These are phyloP conservation scores for Phoma herbarum DNA, from an alignment of 2,329 filamentous ascomycete species.

Conservation along the genomic window DNA sequence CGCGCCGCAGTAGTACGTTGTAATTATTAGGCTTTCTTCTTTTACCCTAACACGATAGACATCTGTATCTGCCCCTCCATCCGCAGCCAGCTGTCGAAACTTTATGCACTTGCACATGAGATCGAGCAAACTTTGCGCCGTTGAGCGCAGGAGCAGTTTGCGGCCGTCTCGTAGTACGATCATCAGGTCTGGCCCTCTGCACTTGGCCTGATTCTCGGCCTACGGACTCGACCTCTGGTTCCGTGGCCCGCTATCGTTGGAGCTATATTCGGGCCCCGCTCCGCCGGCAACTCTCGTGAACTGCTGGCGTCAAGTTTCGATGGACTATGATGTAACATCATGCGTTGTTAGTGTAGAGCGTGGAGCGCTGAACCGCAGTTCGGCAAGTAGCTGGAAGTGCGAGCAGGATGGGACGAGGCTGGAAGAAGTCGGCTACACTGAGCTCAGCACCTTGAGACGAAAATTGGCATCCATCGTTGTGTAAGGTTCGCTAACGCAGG, in stretches of 20 bases:
- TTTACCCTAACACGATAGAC: not conserved
- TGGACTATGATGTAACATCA: slow-evolving; percentile 12
- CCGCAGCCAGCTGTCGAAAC: not conserved
- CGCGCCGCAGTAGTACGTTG: slow-evolving; percentile 1
- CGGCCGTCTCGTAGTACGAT: not conserved
- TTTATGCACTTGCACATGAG: not conserved
- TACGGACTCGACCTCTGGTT: slow-evolving; percentile 2
- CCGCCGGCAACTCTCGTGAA: slow-evolving; percentile 1
- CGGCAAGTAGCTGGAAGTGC: not conserved
- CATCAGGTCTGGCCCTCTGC: not conserved
- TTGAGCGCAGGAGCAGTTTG: not conserved
- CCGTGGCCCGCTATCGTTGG: slow-evolving; percentile 6
- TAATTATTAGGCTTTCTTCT: not conserved
- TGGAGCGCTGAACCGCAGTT: not conserved
- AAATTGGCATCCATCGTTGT: not conserved
- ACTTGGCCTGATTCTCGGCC: not conserved
- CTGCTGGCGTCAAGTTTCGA: not conserved
- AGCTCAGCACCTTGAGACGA: not conserved
- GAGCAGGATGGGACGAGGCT: not conserved
- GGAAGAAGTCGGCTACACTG: too few species aligned
- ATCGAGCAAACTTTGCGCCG: not conserved
- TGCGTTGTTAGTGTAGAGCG: not conserved
- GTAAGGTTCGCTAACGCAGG: slow-evolving; percentile 5
- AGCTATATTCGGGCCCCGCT: not conserved
- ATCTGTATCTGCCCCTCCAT: not conserved